Conservation (phyloP, 2,329 filamentous ascomycete species). For the Colletotrichum sublineola region DNA sequence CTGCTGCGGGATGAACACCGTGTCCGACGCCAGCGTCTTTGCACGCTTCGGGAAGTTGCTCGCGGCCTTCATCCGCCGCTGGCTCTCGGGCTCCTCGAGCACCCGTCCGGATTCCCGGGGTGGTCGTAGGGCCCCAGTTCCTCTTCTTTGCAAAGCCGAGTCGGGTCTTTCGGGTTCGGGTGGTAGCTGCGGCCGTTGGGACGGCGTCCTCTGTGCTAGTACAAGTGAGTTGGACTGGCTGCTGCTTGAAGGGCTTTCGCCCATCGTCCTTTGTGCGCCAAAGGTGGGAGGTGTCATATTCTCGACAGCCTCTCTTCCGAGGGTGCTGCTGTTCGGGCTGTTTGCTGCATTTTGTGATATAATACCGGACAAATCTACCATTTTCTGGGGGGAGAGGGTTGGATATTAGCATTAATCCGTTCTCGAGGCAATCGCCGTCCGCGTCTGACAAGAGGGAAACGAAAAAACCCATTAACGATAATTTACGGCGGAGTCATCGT, state of each 20-base stretch:
- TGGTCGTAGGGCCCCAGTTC: conserved; percentile 33
- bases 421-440: conserved; percentile 1
- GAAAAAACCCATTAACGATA: neutral
- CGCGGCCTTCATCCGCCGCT: conserved; percentile 42
- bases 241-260: conserved; percentile 17
- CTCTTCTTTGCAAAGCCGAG: conserved; percentile 27
- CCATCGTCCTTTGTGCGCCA: conserved; percentile 9
- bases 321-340: conserved; percentile 21
- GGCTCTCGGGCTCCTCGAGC: conserved; percentile 34
- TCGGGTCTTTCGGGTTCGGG: conserved; percentile 5
- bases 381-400: conserved; percentile 37
- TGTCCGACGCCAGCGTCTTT: conserved; percentile 29
- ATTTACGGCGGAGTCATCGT: neutral
- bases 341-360: conserved; percentile 39
- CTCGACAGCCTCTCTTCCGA: conserved; percentile 19
- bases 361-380: conserved; percentile 42
- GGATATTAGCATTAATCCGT: conserved; percentile 25
- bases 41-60: conserved; percentile 44
- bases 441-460: neutral
- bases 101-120: conserved; percentile 15
- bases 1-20: conserved; percentile 37
- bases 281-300: conserved; percentile 3
- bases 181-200: neutral
- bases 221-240: conserved; percentile 18
- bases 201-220: conserved; percentile 14